Conservation (phyloP, 139 green algal genomes). For the Zygnema circumcarinatum region DNA sequence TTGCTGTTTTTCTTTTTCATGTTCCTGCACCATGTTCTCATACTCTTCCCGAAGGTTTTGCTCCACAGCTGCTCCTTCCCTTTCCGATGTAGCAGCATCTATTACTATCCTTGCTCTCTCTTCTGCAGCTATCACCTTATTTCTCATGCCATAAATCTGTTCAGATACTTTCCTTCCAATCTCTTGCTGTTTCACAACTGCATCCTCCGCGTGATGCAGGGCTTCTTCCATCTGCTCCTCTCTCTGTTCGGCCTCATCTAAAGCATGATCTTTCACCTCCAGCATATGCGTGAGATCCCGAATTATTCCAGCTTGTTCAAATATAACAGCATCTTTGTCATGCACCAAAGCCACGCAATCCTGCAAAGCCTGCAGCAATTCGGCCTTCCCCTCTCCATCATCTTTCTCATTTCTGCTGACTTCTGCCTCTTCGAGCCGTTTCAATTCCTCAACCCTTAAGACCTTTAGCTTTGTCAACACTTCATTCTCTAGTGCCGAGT, state of each 20-base stretch:
- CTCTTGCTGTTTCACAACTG: background rate
- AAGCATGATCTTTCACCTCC: background rate
- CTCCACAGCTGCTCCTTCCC: background rate
- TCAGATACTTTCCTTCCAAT: background rate
- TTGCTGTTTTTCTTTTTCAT: background rate
- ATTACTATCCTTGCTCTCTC: background rate
- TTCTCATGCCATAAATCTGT: background rate
- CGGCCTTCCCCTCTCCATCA: background rate
- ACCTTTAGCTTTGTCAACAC: too few species aligned
- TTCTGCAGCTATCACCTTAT: background rate
- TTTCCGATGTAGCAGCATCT: background rate
- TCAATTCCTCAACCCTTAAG: background rate
- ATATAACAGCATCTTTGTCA: background rate
- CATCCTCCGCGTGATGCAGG: background rate
- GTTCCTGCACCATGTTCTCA: background rate
- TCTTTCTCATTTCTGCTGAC: background rate
- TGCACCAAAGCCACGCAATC: background rate
- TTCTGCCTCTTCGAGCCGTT: background rate
- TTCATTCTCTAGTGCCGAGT: too few species aligned
- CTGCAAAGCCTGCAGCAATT: background rate
- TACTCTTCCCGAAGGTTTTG: background rate
- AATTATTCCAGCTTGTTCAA: background rate
- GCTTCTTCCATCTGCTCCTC: background rate
- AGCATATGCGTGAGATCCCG: background rate
- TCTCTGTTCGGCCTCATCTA: background rate